A percentile compares a stretch with the other conserved stretches of the same genome.
Evolutionary conservation across 768 basidiomycete genomes (phyloP).

Genomic region (Mycena rebaudengoi): DNA sequence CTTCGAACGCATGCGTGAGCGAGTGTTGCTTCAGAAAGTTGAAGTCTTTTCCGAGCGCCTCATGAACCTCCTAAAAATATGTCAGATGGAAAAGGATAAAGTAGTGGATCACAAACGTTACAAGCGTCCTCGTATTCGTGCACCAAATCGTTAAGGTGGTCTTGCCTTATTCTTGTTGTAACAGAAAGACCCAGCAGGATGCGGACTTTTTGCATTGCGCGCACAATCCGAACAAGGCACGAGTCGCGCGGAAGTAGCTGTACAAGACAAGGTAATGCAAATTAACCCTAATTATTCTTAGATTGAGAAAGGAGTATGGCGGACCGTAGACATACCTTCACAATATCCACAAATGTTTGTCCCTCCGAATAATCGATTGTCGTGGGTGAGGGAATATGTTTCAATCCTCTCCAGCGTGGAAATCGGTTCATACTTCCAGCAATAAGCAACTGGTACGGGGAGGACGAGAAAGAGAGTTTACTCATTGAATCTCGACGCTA

Average conservation of each 20-base stretch:
- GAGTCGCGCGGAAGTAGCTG: neutral
- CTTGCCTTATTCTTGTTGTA: neutral
- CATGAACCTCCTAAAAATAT: neutral
- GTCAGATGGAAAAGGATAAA: no score
- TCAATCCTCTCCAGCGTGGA: neutral
- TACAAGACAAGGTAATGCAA: neutral
- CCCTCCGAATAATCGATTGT: conserved; percentile 3
- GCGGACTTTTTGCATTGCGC: neutral
- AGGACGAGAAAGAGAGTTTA: neutral
- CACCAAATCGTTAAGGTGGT: neutral
- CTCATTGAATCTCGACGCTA: conserved; percentile 16
- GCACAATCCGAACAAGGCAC: neutral
- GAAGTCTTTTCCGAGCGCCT: neutral
- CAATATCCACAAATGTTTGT: neutral
- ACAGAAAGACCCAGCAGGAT: neutral
- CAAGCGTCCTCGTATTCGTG: neutral
- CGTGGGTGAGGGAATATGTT: neutral
- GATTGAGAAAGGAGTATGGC: neutral
- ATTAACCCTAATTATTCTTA: neutral
- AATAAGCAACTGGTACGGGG: neutral
- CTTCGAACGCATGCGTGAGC: neutral
- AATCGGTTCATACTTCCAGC: neutral
- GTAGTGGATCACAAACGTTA: neutral
- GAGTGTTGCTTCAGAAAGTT: conserved; percentile 11
- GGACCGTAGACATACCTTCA: neutral